Base-by-base conservation (phyloP, 2,329 filamentous ascomycete species). In the Hymenoscyphus fraxineus region DNA sequence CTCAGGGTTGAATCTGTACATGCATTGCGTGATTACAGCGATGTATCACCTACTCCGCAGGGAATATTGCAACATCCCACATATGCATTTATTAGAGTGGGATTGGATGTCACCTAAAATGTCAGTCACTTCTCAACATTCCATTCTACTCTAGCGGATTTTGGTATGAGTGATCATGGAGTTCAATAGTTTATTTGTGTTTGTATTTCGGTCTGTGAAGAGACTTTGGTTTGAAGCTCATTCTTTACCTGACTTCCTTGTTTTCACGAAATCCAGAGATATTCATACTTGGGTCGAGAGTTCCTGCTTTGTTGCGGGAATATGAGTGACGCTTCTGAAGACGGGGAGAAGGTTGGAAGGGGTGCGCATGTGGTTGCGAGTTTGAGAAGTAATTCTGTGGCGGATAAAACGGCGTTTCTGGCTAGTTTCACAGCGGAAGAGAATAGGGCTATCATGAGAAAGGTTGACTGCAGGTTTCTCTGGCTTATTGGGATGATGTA, bases 401-500 rank as follows among this genome's bases (percentile, higher is more conserved):
- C 66, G 32, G 67, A 67, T 16, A 65, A 63, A 5, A 44, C 61
- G 56, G 67, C 68, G 1, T 79, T 80, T 58, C 72, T 80, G 2
- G 73, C 74, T 1, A 73, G 75, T 0, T 80, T 80, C 64, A 76
- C 73, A 6, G 72, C 74, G 0, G 75, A 76, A 58, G 77, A 80
- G 58, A 78, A 78, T 59, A 73, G 9, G 39, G 64, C 67, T 0
- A 77, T 80, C 65, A 77, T 78, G 73, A 69, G 72, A 59, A 80
- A 80, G 65, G 77, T 81, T 3, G 74, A 79, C 59, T 64, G 68
- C 58, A 70, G 74, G 10, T 78, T 80, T 62, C 64, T 78, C 5
- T 66, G 74, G 16, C 69, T 80, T 7, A 78, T 80, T 47, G 78
- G 76, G 1, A 63, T 78, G 6, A 77, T 79, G 70, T 80, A 77